Conservation (phyloP, 1,284 basidiomycete genomes). For the Volvariella volvacea region DNA sequence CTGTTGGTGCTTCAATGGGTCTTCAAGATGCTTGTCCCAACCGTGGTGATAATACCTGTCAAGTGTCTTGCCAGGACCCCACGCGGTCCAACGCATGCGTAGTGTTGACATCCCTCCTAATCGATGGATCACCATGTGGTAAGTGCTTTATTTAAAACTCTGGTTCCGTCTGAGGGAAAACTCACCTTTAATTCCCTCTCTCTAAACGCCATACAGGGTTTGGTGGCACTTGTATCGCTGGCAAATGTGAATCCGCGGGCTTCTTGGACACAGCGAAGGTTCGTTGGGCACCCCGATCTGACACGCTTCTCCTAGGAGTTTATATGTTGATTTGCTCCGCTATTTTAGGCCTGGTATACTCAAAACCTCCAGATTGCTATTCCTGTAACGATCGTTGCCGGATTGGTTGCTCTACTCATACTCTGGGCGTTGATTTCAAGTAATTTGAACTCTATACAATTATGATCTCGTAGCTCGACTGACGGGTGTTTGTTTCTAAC, state of each 20-base stretch:
- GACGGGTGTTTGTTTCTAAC: neutral
- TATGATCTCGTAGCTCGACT: too few species aligned
- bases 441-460: constrained; percentile 14
- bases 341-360: constrained; percentile 56
- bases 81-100: constrained; percentile 57
- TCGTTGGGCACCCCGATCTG: constrained; percentile 11
- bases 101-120: constrained; percentile 67
- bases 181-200: constrained; percentile 3
- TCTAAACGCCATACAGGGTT: constrained; percentile 38
- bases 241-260: constrained; percentile 60
- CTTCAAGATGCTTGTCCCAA: constrained; percentile 64
- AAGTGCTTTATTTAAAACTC: constrained; percentile 15
- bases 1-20: constrained; percentile 63
- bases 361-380: constrained; percentile 78
- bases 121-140: constrained; percentile 87
- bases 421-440: constrained; percentile 35
- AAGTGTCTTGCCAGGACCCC: constrained; percentile 79
- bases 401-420: constrained; percentile 50
- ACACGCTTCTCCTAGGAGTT: constrained; percentile 1
- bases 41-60: constrained; percentile 61
- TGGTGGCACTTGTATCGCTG: constrained; percentile 64
- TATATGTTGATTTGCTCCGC: constrained; percentile 7
- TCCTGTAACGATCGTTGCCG: constrained; percentile 72
- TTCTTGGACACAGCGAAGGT: constrained; percentile 62
- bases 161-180: neutral